Evolutionary conservation across 352 stramenopile species (phyloP), one percentile per base, ranked within the genome.

Genomic region (Thraustochytrium striatum): DNA sequence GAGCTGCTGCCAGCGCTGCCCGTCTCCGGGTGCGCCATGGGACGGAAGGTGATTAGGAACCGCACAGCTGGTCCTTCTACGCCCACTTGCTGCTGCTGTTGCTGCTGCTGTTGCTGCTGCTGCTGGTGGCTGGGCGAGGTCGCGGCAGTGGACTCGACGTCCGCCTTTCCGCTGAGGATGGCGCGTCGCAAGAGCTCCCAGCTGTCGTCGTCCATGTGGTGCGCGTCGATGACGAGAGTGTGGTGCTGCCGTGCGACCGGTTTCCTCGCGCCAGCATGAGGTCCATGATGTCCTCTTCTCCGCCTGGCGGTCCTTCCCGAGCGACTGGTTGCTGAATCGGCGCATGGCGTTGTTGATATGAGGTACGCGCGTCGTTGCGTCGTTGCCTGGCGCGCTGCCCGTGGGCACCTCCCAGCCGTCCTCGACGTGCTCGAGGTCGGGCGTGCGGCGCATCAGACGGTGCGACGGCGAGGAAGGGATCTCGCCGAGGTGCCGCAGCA

Each of bases 211-310:
- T 75, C 65, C 3, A 75, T 16, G 16, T 62, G 1, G 13, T 75
- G 65, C 7, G 65, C 65, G 30, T 75, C 65, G 25, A 75, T 75
- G 50, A 75, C 61, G 35, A 75, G 13, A 16, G 53, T 5, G 5
- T 61, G 41, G 25, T 39, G 44, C 21, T n/a, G n/a, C 25, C 25
- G 47, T 16, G 16, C 25, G 16, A 1, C 65, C 65, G 13, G 50
- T 61, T 38, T 75, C 65, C 32, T 75, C 65, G n/a, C 9, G 65
- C 65, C 44, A 75, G 47, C 21, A 75, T 38, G 30, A 75, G 19
- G 30, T 75, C 65, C 28, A 75, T 62, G 30, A 75, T 75, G 50
- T 75, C 65, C 43, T 75, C 65, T 38, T 9, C 11, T 75, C 65
- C 41, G 65, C 39, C 8, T 16, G 41, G 21, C 59, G 59, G 5